These are phyloP conservation scores for Amphirosellinia nigrospora DNA, from an alignment of 495 filamentous ascomycete species.

Conservation along the genomic window DNA sequence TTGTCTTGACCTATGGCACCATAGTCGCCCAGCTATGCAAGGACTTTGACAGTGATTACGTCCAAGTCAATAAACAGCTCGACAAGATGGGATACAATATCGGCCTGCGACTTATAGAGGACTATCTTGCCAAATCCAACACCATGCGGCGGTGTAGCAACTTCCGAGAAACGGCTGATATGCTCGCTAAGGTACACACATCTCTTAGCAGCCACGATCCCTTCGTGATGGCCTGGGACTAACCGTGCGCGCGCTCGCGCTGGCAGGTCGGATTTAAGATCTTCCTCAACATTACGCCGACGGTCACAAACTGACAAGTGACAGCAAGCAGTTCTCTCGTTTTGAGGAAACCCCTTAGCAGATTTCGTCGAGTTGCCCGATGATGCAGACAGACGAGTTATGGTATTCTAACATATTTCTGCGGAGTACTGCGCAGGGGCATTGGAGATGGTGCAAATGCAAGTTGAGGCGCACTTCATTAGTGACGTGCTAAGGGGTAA, in stretches of 20 bases:
- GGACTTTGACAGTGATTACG: slow-evolving; percentile 91
- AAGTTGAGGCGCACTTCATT: slow-evolving; percentile 96
- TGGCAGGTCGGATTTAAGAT: slow-evolving; percentile 95
- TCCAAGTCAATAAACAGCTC: slow-evolving; percentile 93
- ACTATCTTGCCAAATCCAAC: slow-evolving; percentile 94
- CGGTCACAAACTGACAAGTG: slow-evolving; percentile 91
- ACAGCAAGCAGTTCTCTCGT: slow-evolving; percentile 96
- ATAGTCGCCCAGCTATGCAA: slow-evolving; percentile 96
- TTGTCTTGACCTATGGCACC: slow-evolving; percentile 96
- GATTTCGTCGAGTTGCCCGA: slow-evolving; percentile 98
- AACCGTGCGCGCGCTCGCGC: background rate
- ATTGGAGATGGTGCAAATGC: slow-evolving; percentile 99
- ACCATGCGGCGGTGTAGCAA: slow-evolving; percentile 83
- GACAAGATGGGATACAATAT: slow-evolving; percentile 99
- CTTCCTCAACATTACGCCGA: slow-evolving; percentile 96
- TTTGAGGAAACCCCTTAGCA: slow-evolving; percentile 97
- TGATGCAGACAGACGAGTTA: slow-evolving; percentile 92
- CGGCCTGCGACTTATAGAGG: slow-evolving; percentile 92
- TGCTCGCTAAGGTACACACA: slow-evolving; percentile 80
- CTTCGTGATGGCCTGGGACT: background rate
- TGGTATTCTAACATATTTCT: slow-evolving; percentile 98
- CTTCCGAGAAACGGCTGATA: slow-evolving; percentile 94
- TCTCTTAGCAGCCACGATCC: slow-evolving; percentile 16
- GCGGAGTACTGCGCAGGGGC: slow-evolving; percentile 89
- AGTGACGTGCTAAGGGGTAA: slow-evolving; percentile 93